phyloP scores from a whole-genome alignment of 495 filamentous ascomycete species.

The Penicillium ochrochloron region DNA sequence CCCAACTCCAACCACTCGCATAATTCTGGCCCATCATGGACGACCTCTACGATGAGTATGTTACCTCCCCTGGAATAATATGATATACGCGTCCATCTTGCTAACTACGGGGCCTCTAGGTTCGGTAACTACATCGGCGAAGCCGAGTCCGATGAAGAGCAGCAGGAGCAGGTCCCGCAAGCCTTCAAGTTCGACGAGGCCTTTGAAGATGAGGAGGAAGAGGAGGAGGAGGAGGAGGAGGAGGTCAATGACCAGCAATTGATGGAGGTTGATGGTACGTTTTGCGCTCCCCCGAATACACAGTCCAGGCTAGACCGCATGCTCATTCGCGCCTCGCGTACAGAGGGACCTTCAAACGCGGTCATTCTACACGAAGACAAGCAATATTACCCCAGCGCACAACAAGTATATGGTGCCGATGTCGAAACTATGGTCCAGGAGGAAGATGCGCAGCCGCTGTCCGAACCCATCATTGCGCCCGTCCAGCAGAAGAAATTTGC shows the following conservation, averaged over 20 bases:
- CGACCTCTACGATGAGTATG: conserved; percentile 84
- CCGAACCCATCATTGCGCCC: conserved; percentile 91
- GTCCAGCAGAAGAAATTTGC: conserved; percentile 95
- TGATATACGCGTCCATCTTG: neutral
- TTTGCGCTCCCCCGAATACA: conserved; percentile 1
- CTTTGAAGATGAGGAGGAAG: conserved; percentile 64
- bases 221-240: conserved; percentile 55
- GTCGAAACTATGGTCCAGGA: conserved; percentile 97
- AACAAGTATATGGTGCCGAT: conserved; percentile 90
- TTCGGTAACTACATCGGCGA: conserved; percentile 98
- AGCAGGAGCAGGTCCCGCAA: conserved; percentile 70
- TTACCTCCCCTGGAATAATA: neutral
- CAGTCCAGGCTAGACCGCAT: neutral
- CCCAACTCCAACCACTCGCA: conserved; percentile 9
- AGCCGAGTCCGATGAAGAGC: conserved; percentile 85
- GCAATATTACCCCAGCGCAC: conserved; percentile 96
- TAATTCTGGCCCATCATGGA: conserved; percentile 60
- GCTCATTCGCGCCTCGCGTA: conserved; percentile 41
- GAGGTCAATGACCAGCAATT: conserved; percentile 71
- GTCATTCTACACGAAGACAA: conserved; percentile 98
- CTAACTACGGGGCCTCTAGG: conserved; percentile 48
- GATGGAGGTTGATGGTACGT: conserved; percentile 89
- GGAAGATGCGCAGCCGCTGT: conserved; percentile 91
- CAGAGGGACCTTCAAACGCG: conserved; percentile 91
- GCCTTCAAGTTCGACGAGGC: conserved; percentile 83